Conservation (phyloP, 306 rosid species). For the Benincasa hispida region DNA sequence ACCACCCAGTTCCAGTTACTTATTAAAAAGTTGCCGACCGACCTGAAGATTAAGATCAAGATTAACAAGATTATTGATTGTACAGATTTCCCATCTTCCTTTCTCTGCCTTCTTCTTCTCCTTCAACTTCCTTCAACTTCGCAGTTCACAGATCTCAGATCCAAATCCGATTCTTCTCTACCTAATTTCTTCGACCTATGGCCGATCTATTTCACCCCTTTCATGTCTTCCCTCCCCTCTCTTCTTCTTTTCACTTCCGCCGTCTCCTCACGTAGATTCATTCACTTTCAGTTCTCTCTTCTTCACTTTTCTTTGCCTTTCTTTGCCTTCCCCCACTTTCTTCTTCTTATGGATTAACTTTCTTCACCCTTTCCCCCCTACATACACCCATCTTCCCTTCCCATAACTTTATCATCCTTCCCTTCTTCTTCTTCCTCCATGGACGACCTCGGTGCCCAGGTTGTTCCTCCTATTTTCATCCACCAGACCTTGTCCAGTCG, state of each 20-base stretch:
- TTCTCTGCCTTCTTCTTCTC: background rate
- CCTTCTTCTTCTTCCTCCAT: conserved; percentile 4
- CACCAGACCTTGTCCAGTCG: conserved; percentile 23
- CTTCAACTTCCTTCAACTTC: background rate
- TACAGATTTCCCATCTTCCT: too few species aligned
- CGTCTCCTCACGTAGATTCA: background rate
- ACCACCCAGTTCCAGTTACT: background rate
- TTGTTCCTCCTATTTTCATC: conserved; percentile 40
- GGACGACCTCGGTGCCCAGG: conserved; percentile 58
- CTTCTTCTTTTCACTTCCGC: background rate
- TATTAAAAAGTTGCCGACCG: too few species aligned
- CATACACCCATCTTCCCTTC: too few species aligned
- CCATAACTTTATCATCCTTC: background rate
- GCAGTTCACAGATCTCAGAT: background rate
- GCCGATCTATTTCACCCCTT: background rate
- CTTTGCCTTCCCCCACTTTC: background rate
- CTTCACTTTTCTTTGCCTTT: too few species aligned
- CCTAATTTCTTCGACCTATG: background rate
- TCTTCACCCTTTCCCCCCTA: background rate
- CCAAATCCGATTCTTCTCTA: background rate
- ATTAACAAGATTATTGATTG: too few species aligned
- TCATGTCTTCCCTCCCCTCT: background rate
- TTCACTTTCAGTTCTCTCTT: background rate
- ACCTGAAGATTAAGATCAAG: too few species aligned
- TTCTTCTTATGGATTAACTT: background rate